These are phyloP conservation scores for Erodium texanum DNA, from an alignment of 441 rosid species.

Conservation along the genomic window DNA sequence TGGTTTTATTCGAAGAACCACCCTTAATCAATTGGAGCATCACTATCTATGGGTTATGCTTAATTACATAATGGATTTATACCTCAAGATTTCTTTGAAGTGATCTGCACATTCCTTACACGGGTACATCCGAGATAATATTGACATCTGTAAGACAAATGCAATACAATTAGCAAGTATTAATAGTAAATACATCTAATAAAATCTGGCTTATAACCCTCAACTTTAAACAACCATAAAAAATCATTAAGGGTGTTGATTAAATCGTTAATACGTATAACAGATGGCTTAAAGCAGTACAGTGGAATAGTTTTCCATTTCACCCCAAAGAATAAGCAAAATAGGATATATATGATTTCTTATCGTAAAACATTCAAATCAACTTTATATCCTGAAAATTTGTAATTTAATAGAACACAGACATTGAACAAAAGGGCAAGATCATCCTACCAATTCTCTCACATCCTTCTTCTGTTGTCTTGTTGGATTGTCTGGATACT, in stretches of 20 bases:
- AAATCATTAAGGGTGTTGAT: neutral
- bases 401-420: neutral
- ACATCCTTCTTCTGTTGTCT: slow-evolving; percentile 90
- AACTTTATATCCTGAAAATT: too few relatives aligned
- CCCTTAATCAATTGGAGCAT: too few relatives aligned
- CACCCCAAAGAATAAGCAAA: neutral
- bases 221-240: neutral
- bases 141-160: slow-evolving; percentile 57
- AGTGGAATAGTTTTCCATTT: neutral
- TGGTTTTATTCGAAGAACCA: neutral
- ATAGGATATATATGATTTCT: neutral
- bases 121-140: slow-evolving; percentile 85
- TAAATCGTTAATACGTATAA: neutral
- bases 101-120: slow-evolving; percentile 96
- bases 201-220: neutral
- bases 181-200: neutral
- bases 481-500: slow-evolving; percentile 94
- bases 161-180: slow-evolving; percentile 13
- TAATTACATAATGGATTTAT: slow-evolving; percentile 9
- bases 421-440: neutral
- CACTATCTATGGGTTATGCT: too few relatives aligned
- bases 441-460: slow-evolving; percentile 63
- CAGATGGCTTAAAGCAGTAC: neutral
- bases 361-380: neutral
- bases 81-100: slow-evolving; percentile 85